Base-by-base conservation (phyloP, 2,329 filamentous ascomycete genomes). In the Cladosporium sp. region DNA sequence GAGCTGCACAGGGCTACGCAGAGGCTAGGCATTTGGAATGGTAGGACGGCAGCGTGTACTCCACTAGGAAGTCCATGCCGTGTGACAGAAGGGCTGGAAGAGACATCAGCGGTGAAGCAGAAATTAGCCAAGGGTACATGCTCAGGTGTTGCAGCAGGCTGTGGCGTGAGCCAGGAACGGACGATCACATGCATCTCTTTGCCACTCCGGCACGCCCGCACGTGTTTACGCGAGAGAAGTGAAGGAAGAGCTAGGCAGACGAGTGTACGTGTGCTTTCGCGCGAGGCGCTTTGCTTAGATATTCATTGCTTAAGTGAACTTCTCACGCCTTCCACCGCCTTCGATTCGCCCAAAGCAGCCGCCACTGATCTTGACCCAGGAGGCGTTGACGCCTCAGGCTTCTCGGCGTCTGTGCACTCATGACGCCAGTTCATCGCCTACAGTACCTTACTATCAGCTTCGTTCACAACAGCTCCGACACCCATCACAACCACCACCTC, bases 221-320 rank as follows among this genome's bases (percentile, higher is more conserved):
- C 57, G 40, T 60, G 57, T 44, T 21, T n/a, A 40, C 40, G 57
- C 57, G 57, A 50, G 8, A 49, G 37, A 60, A 60, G 57, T 60
- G 37, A 50, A 60, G 57, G 26, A 29, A 28, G 26, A 18, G 31
- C 31, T 26, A 62, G 59, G 59, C 59, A 62, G 46, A 21, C 29
- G 16, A 6, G 18, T 26, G 26, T 26, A 55, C 52, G 52, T 31
- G 52, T 46, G 40, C n/a, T 23, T 46, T 21, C 23, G 35, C 56
- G 35, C 21, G 56, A 44, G 56, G 14, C 40, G 40, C n/a, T 46
- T 53, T 62, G 59, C 50, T 52, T 52, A 62, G 52, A 31, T 29
- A 33, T 49, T 49, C n/a, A 59, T 59, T 44, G 35, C 29, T 14
- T 40, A 21, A 62, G n/a, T 53, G 29, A 35, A 10, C 26, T 62